Percentiles rank a stretch among this genome's conserved stretches.
These are phyloP conservation scores for Penicillium mononematosum DNA, from an alignment of 495 filamentous ascomycete species.

Conservation along the genomic window DNA sequence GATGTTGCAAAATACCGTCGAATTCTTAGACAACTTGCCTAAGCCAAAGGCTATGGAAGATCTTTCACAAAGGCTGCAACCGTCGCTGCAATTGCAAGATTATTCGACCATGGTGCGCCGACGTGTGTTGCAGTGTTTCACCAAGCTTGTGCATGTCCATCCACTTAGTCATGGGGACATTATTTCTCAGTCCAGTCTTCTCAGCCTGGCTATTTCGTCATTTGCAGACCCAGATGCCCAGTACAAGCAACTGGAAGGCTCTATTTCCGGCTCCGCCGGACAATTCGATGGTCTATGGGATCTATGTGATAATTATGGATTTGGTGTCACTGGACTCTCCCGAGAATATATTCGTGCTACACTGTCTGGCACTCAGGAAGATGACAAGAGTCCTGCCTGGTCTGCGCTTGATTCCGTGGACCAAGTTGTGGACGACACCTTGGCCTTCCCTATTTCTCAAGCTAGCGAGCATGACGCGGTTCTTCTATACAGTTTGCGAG, in stretches of 20 bases:
- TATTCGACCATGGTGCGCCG: constrained; percentile 90
- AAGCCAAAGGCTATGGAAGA: constrained; percentile 86
- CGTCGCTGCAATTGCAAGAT: constrained; percentile 86
- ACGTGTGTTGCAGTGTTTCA: constrained; percentile 91
- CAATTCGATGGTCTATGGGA: constrained; percentile 95
- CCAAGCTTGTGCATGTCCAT: constrained; percentile 82
- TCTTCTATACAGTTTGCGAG: constrained; percentile 62
- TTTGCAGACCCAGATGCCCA: constrained; percentile 92
- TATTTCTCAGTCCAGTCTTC: constrained; percentile 84
- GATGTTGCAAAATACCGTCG: constrained; percentile 94
- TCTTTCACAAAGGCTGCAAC: constrained; percentile 76
- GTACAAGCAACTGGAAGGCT: constrained; percentile 80
- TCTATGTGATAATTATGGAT: constrained; percentile 88
- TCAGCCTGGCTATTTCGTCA: constrained; percentile 86
- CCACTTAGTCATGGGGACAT: constrained; percentile 77
- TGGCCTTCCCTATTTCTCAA: constrained; percentile 72
- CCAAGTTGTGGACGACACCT: constrained; percentile 64
- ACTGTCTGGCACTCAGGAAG: constrained; percentile 68
- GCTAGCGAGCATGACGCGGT: constrained; percentile 90
- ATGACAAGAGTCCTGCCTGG: constrained; percentile 55
- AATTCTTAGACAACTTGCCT: constrained; percentile 80
- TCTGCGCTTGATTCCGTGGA: constrained; percentile 64
- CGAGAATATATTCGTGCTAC: constrained; percentile 69
- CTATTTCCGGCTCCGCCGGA: constrained; percentile 87
- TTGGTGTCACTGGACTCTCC: constrained; percentile 84